Evolutionary conservation across 768 basidiomycete species (phyloP), one percentile per base, ranked within the genome.

Genomic region (Coprinopsis cinerea): DNA sequence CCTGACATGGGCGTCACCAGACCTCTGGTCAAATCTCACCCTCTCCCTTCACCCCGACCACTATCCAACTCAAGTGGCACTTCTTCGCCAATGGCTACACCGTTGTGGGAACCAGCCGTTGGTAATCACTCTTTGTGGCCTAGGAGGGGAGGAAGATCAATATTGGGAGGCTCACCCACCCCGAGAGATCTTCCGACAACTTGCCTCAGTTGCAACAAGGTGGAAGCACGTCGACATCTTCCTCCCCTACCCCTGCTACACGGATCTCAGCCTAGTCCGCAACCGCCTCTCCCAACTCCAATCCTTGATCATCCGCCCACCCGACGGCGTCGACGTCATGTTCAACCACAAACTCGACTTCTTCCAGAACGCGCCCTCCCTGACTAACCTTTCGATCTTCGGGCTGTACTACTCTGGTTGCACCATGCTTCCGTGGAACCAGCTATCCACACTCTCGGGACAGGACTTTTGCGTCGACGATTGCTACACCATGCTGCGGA

Each of bases 101-200:
- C 5, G 20, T 2, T 15, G 17, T 7, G 49, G 49, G 5, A 20
- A 20, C 6, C 41, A 25, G n/a, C 49, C 41, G 15, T 14, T 51
- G 18, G 13, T 11, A 7, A 24, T 44, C 10, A 24, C 17, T 22
- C 14, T 51, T 7, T 37, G 24, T 9, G 47, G 47, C 11, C 46
- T 14, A 2, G 46, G 46, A 11, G 46, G 35, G 6, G 48, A 43
- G 13, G 32, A 32, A 3, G 48, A 43, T 26, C 28, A 44, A 3
- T 25, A 23, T 34, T 44, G 41, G 49, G 49, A 51, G 30, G 17
- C 37, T n/a, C 24, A 51, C 24, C 28, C 49, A 35, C 49, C 49
- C 11, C 17, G 18, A 18, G 40, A 51, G 18, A 30, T 51, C 23
- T 4, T 44, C n/a, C 4, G 15, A 4, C 27, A 15, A 20, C 43